Percentiles rank a stretch among this genome's conserved stretches.
Evolutionary conservation across 305 asterid species (phyloP).

Genomic region (Fraxinus ornus): DNA sequence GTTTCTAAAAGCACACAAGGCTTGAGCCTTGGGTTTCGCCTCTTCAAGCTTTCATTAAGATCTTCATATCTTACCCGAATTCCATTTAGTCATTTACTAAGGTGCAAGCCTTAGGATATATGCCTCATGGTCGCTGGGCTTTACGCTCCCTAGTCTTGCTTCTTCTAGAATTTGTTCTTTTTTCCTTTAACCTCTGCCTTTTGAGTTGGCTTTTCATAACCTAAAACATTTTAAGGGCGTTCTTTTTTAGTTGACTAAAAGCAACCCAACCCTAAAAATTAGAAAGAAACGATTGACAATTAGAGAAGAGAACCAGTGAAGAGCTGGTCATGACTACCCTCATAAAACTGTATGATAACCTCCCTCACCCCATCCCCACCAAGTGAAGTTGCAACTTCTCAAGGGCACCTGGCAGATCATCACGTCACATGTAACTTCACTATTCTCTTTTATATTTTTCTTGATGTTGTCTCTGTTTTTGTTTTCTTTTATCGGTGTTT

Average conservation of each 20-base stretch:
- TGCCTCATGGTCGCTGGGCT: not conserved
- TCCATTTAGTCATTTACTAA: not conserved
- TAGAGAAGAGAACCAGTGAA: not conserved
- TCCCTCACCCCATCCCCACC: not conserved
- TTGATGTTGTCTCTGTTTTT: not conserved
- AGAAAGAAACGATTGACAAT: not conserved
- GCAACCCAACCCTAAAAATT: not conserved
- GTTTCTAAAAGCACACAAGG: not conserved
- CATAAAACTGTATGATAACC: not conserved
- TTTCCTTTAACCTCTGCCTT: not conserved
- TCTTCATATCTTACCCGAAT: not conserved
- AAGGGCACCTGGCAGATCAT: not conserved
- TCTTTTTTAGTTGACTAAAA: not conserved
- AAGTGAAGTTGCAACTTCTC: not conserved
- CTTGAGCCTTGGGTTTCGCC: not conserved
- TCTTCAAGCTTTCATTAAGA: not conserved
- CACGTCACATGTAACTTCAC: not conserved
- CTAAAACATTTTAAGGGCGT: not conserved
- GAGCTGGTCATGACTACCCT: not conserved
- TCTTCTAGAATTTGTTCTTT: not conserved
- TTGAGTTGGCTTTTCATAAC: not conserved
- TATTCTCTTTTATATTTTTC: not conserved
- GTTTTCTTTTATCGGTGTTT: not conserved
- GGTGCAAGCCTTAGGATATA: not conserved
- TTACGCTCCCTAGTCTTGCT: not conserved